Evolutionary conservation across 148 eudicot genomes (phyloP), one percentile per base, ranked within the genome.

Genomic region (Rhododendron kiyosumense): DNA sequence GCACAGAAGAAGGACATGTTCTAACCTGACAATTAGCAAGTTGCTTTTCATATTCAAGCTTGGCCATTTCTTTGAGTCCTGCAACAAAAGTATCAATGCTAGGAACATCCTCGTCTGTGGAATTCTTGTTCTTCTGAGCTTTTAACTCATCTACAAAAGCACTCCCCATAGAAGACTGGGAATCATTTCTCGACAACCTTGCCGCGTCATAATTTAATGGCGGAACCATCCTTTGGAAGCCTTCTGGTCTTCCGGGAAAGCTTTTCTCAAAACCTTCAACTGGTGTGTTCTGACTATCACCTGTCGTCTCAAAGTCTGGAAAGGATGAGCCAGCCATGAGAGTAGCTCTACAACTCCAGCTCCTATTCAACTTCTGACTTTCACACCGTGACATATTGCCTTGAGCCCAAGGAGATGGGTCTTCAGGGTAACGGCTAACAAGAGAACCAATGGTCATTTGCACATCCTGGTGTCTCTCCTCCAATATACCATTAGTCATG

Each of bases 11-110:
- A 77, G 82, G 57, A n/a, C 17, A 24, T 26, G 85, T 34, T 79
- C 92, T 90, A 48, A 93, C 98, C 98, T 93, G 90, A 80, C 84
- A 85, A 69, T 89, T 89, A 65, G 51, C 87, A 87, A 88, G 85
- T 81, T 92, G 91, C 87, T 90, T 90, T 86, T 93, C 96, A 89
- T 92, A 92, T 86, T 93, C 96, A 83, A 91, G 91, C 90, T 94
- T 94, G 65, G 98, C 98, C 92, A 90, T 89, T 88, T 93, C 96
- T 87, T 93, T 93, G 87, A 97, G 90, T 79, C 96, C 96, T 32
- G 96, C 98, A 77, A 97, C 95, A 87, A 97, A 97, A 81, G 88
- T 88, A 82, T 91, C 91, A 26, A 97, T 90, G 86, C 93, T 94
- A n/a, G 98, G 93, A 77, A 97, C 93, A 84, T 93, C 94, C 86